Base-by-base conservation (phyloP, 2,329 filamentous ascomycete species). In the Fusarium secorum region DNA sequence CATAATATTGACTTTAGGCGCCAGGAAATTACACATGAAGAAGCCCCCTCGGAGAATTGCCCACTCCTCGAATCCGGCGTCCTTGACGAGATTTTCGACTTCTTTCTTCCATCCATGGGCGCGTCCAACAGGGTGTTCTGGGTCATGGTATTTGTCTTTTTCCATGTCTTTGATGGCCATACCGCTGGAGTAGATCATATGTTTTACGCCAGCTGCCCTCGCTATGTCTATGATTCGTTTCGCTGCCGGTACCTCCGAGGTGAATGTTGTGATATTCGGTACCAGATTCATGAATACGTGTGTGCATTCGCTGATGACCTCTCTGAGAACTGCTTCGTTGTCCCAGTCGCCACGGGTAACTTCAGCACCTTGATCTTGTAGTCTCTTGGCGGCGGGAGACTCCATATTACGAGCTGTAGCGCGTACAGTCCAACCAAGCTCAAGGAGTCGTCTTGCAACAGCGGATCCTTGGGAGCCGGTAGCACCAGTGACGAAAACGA, bases 1-100 rank as follows among this genome's bases (percentile, higher is more conserved):
- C 60, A 65, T 58, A 15, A 38, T 38, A 4, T 45, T 65, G 32
- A 65, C 42, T 18, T 65, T 65, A 6, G 62, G 62, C 30, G 39
- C 32, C 17, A 65, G 44, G 14, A 64, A 24, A 20, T 65, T 65
- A 10, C 60, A 65, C 62, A 65, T 65, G 4, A 64, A 65, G 28
- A 65, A 65, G 0, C 62, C 60, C 2, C 42, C 36, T 3, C 60
- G 51, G 17, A 65, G 36, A n/a, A 65, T 65, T 11, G 62, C 59
- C 60, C 62, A 59, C 2, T n/a, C 6, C 7, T 64, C 60, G n/a
- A 65, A 65, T 1, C 60, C 44, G 1, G 35, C 22, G 5, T 44
- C 14, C 28, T 39, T 35, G 1, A 45, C 36, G 7, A 65, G 30
- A 7, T 49, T 41, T n/a, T 65, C 51, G 7, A 65, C 28, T 2